These are phyloP conservation scores for Xerocomellus intermedius DNA, from an alignment of 768 basidiomycete genomes.

Conservation along the genomic window DNA sequence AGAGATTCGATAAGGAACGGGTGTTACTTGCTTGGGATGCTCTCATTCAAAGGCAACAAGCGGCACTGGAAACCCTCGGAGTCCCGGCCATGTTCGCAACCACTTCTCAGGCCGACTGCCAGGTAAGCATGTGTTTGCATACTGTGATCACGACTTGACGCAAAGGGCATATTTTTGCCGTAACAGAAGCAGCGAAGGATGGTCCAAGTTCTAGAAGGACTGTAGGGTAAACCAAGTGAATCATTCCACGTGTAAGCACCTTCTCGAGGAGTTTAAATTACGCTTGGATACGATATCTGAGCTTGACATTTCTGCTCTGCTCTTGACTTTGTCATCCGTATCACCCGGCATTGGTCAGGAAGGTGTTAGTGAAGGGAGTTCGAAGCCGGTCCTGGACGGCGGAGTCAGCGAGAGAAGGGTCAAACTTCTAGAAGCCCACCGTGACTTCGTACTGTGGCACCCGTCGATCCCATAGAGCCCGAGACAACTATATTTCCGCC, in stretches of 20 bases:
- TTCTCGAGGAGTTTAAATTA: not conserved
- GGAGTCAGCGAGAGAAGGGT: slow-evolving; percentile 1
- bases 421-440: not conserved
- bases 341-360: not conserved
- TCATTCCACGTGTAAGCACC: slow-evolving; percentile 3
- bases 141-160: not conserved
- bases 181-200: slow-evolving; percentile 66
- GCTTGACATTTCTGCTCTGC: not conserved
- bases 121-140: slow-evolving; percentile 43
- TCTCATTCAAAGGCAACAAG: slow-evolving; percentile 69
- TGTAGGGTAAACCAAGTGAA: slow-evolving; percentile 22
- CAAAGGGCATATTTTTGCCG: not conserved
- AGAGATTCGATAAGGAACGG: slow-evolving; percentile 66
- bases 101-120: slow-evolving; percentile 43
- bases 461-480: slow-evolving; percentile 6
- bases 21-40: slow-evolving; percentile 76
- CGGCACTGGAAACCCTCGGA: slow-evolving; percentile 51
- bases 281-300: not conserved
- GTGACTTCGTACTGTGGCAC: not conserved
- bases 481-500: not conserved
- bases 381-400: slow-evolving; percentile 1
- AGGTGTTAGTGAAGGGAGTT: not conserved
- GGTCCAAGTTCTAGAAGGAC: slow-evolving; percentile 65
- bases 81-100: slow-evolving; percentile 75
- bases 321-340: not conserved